A percentile compares a stretch with the other conserved stretches of the same genome.
Conservation (phyloP, 2,329 filamentous ascomycete genomes). For the Leptosphaerulina australis region DNA sequence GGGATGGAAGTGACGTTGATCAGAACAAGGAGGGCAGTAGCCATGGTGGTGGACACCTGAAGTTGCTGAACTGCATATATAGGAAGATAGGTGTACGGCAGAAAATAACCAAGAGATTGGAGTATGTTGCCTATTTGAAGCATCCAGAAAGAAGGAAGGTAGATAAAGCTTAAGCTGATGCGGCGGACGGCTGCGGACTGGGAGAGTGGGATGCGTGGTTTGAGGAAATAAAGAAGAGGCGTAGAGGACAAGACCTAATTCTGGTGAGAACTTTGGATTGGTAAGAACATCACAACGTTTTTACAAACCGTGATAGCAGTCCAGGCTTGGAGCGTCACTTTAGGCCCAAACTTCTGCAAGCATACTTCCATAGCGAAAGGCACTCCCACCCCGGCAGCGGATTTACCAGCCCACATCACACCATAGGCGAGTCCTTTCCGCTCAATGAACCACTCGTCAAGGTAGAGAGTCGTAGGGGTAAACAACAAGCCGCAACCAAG, state of each 20-base stretch:
- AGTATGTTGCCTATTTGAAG: slow-evolving; percentile 46
- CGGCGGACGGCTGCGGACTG: slow-evolving; percentile 29
- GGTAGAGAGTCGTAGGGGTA: slow-evolving; percentile 57
- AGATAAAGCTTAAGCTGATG: slow-evolving; percentile 43
- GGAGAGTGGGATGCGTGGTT: slow-evolving; percentile 49
- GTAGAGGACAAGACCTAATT: slow-evolving; percentile 36
- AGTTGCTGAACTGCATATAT: slow-evolving; percentile 44
- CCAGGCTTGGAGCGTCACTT: slow-evolving; percentile 51
- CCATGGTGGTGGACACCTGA: slow-evolving; percentile 29
- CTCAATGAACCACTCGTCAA: slow-evolving; percentile 66
- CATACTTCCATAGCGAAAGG: slow-evolving; percentile 51
- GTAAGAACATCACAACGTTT: background rate
- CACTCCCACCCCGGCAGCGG: slow-evolving; percentile 52
- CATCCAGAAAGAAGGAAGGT: slow-evolving; percentile 39
- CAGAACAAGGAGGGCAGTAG: slow-evolving; percentile 41
- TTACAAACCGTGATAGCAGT: slow-evolving; percentile 25
- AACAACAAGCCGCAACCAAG: slow-evolving; percentile 56
- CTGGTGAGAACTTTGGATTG: background rate
- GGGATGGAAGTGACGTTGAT: slow-evolving; percentile 45
- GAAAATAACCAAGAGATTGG: slow-evolving; percentile 48
- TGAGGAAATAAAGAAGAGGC: slow-evolving; percentile 47
- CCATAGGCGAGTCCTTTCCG: slow-evolving; percentile 66
- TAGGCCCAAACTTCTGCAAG: slow-evolving; percentile 48
- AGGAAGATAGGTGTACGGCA: slow-evolving; percentile 48
- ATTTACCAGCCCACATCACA: slow-evolving; percentile 59